Conservation (phyloP, 1,284 basidiomycete species). For the Xerocomus cyaneibrunnescens region DNA sequence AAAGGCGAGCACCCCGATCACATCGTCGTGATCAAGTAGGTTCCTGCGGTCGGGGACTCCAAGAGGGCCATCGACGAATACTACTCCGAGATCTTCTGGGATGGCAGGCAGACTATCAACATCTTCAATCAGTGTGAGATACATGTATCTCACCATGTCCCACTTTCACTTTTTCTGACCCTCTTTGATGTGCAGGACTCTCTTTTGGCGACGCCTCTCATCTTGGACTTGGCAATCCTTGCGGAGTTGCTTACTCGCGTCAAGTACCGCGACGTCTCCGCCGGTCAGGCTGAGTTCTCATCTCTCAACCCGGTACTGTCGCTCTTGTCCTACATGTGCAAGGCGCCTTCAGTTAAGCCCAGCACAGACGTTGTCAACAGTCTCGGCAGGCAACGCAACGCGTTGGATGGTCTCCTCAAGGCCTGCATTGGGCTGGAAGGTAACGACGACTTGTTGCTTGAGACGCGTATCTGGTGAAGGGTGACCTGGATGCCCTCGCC, state of each 20-base stretch:
- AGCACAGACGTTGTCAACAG: constrained; percentile 95
- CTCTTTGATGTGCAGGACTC: constrained; percentile 65
- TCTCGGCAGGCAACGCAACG: constrained; percentile 92
- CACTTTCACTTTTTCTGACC: constrained; percentile 6
- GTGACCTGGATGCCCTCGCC: background rate
- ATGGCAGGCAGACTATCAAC: constrained; percentile 81
- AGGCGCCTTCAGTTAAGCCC: constrained; percentile 97
- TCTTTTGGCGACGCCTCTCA: constrained; percentile 92
- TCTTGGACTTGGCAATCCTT: constrained; percentile 92
- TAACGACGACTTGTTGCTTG: constrained; percentile 77
- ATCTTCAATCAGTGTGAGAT: constrained; percentile 97
- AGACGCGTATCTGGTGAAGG: constrained; percentile 84
- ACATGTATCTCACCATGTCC: constrained; percentile 19
- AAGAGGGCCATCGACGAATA: constrained; percentile 99
- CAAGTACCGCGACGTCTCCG: constrained; percentile 70
- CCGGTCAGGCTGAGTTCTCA: constrained; percentile 58
- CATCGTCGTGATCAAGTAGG: constrained; percentile 94
- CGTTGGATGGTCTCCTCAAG: constrained; percentile 91
- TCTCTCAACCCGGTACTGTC: constrained; percentile 88
- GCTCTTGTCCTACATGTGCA: constrained; percentile 93
- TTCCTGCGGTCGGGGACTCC: constrained; percentile 94
- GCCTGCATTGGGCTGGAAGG: constrained; percentile 89
- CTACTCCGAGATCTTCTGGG: constrained; percentile 91
- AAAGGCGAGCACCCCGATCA: constrained; percentile 98
- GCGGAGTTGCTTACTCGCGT: constrained; percentile 95